Conservation (phyloP, 352 stramenopile genomes). For the Phytophthora uliginosa region DNA sequence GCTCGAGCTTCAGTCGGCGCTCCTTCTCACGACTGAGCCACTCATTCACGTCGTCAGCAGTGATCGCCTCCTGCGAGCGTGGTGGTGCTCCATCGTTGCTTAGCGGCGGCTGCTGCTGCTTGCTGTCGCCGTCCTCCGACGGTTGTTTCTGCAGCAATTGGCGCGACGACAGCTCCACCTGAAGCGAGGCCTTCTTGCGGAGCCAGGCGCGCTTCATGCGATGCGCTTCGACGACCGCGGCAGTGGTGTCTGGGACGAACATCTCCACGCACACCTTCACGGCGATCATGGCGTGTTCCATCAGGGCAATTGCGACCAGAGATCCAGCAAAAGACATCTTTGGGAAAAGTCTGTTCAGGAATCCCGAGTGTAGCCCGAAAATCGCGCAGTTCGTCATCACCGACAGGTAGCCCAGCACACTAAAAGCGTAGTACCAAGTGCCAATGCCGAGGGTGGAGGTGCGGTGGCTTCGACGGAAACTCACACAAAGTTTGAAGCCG, state of each 20-base stretch:
- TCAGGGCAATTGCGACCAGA: conserved; percentile 62
- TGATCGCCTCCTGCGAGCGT: conserved; percentile 26
- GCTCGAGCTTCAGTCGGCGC: conserved; percentile 75
- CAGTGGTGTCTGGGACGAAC: conserved; percentile 77
- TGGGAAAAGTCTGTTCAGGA: conserved; percentile 78
- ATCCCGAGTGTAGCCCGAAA: conserved; percentile 93
- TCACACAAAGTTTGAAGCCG: conserved; percentile 95
- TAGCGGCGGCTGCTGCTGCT: conserved; percentile 2
- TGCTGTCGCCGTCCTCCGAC: conserved; percentile 27
- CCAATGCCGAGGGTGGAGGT: conserved; percentile 87
- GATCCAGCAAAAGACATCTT: conserved; percentile 68
- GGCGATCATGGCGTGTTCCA: conserved; percentile 85
- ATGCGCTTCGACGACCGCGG: conserved; percentile 67
- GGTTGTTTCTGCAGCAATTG: conserved; percentile 43
- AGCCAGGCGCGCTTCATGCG: conserved; percentile 71
- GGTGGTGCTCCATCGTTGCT: neutral
- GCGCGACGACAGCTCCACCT: conserved; percentile 75
- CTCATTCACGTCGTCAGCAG: conserved; percentile 66
- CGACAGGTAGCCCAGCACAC: conserved; percentile 91
- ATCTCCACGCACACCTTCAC: conserved; percentile 87
- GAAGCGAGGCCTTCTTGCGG: conserved; percentile 80
- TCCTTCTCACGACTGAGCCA: conserved; percentile 82
- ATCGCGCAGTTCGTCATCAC: conserved; percentile 97
- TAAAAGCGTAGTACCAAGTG: conserved; percentile 94
- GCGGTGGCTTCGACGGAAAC: conserved; percentile 80